Percentiles rank a stretch among this genome's conserved stretches.
Evolutionary conservation across 768 basidiomycete species (phyloP).

Genomic region (Pulveroboletus ravenelii): DNA sequence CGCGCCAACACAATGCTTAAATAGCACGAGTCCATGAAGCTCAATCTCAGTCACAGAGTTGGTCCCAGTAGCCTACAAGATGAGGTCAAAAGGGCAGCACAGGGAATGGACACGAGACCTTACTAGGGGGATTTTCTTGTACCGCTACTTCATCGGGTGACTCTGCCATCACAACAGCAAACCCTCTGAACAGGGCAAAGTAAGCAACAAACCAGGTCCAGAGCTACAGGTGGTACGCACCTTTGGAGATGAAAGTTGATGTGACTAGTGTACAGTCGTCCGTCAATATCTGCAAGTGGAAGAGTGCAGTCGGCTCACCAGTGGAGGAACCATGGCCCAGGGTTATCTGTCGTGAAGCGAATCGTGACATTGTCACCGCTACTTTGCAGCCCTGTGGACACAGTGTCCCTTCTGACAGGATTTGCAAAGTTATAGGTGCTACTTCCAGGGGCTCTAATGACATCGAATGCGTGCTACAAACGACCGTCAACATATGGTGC

Average conservation of each 20-base stretch:
- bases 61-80: slow-evolving; percentile 3
- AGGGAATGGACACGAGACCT: not conserved
- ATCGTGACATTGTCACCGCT: slow-evolving; percentile 42
- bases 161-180: slow-evolving; percentile 19
- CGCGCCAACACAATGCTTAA: too few relatives aligned
- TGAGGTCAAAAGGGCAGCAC: not conserved
- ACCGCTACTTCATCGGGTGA: slow-evolving; percentile 1
- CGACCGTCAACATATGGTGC: not conserved
- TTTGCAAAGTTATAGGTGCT: slow-evolving; percentile 41
- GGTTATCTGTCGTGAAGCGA: slow-evolving; percentile 62
- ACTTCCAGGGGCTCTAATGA: slow-evolving; percentile 38
- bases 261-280: slow-evolving; percentile 11
- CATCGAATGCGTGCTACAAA: slow-evolving; percentile 36
- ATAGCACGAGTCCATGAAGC: too few relatives aligned
- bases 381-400: slow-evolving; percentile 25
- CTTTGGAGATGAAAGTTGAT: slow-evolving; percentile 17
- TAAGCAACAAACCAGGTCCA: not conserved
- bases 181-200: slow-evolving; percentile 10
- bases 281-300: not conserved
- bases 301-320: slow-evolving; percentile 9
- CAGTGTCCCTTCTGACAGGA: slow-evolving; percentile 50
- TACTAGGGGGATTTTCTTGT: slow-evolving; percentile 13
- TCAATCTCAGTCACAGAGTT: slow-evolving; percentile 2
- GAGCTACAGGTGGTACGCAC: slow-evolving; percentile 9
- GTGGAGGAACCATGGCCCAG: slow-evolving; percentile 28